Percentiles rank a stretch among this genome's conserved stretches.
These are phyloP conservation scores for Lepidium sativum DNA, from an alignment of 345 rosid species.

Conservation along the genomic window DNA sequence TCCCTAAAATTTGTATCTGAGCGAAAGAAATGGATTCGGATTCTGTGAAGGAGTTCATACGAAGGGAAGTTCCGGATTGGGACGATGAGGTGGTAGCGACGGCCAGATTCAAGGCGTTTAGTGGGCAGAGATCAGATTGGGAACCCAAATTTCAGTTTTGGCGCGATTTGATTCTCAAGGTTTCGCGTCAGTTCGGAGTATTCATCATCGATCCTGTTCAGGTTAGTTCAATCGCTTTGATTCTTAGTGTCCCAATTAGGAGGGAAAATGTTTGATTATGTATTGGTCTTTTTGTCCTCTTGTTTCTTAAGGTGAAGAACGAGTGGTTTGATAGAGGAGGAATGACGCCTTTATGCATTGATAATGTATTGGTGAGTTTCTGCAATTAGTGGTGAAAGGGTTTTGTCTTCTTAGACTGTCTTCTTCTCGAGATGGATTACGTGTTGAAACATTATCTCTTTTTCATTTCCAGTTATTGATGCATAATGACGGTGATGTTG, in stretches of 20 bases:
- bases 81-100: slow-evolving; percentile 62
- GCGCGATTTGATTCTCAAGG: slow-evolving; percentile 60
- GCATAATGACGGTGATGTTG: slow-evolving; percentile 74
- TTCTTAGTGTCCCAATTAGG: neutral
- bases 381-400: neutral
- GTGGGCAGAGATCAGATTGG: slow-evolving; percentile 94
- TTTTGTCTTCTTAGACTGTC: neutral
- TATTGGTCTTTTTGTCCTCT: neutral
- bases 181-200: slow-evolving; percentile 47
- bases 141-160: slow-evolving; percentile 62
- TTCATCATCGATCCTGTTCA: slow-evolving; percentile 49
- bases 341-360: slow-evolving; percentile 74
- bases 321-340: slow-evolving; percentile 78
- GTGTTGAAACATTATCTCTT: neutral
- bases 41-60: slow-evolving; percentile 40
- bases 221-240: slow-evolving; percentile 29
- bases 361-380: slow-evolving; percentile 65
- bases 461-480: slow-evolving; percentile 45
- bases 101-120: slow-evolving; percentile 88
- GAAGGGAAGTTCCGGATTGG: slow-evolving; percentile 70
- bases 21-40: slow-evolving; percentile 33
- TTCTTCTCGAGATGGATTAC: slow-evolving; percentile 3
- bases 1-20: neutral
- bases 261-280: neutral
- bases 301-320: slow-evolving; percentile 37